Conservation (phyloP, 2,329 filamentous ascomycete genomes). For the Dothistroma pini region DNA sequence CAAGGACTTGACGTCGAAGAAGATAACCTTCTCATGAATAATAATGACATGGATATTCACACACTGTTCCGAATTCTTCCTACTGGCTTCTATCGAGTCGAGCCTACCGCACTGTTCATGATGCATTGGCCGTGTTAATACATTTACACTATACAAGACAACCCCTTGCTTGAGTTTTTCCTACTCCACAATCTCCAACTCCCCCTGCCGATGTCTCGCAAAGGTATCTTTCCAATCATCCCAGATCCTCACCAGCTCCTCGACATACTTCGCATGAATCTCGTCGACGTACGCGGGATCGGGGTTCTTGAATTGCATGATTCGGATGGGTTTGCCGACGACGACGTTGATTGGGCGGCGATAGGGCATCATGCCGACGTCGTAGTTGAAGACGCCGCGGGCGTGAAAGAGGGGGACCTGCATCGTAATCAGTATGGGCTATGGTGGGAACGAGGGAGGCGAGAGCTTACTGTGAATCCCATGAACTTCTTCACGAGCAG, state of each 20-base stretch:
- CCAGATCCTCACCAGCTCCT: slow-evolving; percentile 70
- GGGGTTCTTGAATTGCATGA: slow-evolving; percentile 62
- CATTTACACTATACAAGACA: neutral
- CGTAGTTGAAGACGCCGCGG: slow-evolving; percentile 93
- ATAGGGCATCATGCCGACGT: slow-evolving; percentile 94
- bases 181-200: slow-evolving; percentile 64
- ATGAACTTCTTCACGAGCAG: slow-evolving; percentile 78
- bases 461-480: slow-evolving; percentile 80
- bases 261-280: slow-evolving; percentile 73
- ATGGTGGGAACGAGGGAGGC: slow-evolving; percentile 61
- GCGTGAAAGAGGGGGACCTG: slow-evolving; percentile 87
- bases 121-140: slow-evolving; percentile 1
- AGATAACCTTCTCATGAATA: slow-evolving; percentile 53
- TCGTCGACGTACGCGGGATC: slow-evolving; percentile 72
- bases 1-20: slow-evolving; percentile 67
- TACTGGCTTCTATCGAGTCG: neutral
- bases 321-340: slow-evolving; percentile 74
- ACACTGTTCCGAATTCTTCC: neutral
- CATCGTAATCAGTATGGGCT: slow-evolving; percentile 43
- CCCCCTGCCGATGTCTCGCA: slow-evolving; percentile 58
- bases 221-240: slow-evolving; percentile 75
- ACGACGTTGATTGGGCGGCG: slow-evolving; percentile 83
- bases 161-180: neutral
- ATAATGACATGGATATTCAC: neutral
- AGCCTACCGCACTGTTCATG: neutral